Conservation (phyloP, 2,329 filamentous ascomycete species). For the Diplodia sapinea region DNA sequence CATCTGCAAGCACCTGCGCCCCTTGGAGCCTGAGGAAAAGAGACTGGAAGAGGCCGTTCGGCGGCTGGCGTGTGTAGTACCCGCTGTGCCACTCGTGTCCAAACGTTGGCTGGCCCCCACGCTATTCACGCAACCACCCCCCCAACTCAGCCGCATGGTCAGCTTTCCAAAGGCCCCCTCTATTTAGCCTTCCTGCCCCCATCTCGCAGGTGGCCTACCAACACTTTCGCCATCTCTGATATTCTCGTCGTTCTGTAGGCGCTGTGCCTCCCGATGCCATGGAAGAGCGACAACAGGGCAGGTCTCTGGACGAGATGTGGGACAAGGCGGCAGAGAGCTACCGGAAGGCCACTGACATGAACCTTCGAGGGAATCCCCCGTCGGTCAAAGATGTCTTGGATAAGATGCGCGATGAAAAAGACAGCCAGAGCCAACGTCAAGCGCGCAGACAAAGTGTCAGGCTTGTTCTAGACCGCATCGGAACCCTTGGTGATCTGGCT, state of each 20-base stretch:
- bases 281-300: conserved; percentile 27
- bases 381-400: background rate
- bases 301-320: conserved; percentile 1
- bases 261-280: conserved; percentile 33
- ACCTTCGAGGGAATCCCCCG: background rate
- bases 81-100: conserved; percentile 40
- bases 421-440: background rate
- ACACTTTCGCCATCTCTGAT: no score
- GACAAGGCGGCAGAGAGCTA: background rate
- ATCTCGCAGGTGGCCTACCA: no score
- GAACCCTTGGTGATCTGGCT: background rate
- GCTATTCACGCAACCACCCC: no score
- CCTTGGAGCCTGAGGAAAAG: conserved; percentile 65
- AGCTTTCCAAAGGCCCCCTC: no score
- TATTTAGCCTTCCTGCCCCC: no score
- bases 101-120: no score
- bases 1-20: conserved; percentile 64
- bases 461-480: background rate
- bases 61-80: conserved; percentile 57
- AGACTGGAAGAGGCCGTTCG: conserved; percentile 49
- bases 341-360: background rate
- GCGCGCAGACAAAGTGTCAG: background rate
- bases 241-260: no score
- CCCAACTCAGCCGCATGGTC: no score
- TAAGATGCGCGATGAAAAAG: background rate